Evolutionary conservation across 768 basidiomycete genomes (phyloP).

Genomic region (Exsudoporus frostii): DNA sequence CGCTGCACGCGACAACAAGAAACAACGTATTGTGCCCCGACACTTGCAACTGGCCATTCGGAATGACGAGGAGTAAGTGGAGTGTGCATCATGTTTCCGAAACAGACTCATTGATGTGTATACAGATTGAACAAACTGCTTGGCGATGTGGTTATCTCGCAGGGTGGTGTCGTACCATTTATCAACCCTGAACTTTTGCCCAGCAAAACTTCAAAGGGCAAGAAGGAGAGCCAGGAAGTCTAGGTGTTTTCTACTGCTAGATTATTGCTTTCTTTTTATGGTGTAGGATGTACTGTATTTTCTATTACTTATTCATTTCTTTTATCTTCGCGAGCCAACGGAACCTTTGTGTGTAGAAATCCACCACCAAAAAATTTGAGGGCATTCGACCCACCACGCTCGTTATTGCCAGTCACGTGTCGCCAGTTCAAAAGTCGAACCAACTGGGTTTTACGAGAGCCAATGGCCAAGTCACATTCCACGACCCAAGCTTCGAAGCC

Average conservation of each 20-base stretch:
- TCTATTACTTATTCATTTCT: constrained; percentile 30
- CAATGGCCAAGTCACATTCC: constrained; percentile 19
- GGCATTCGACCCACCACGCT: too few relatives aligned
- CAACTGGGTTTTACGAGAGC: neutral
- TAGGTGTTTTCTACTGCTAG: constrained; percentile 20
- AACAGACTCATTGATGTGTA: neutral
- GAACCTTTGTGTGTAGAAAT: neutral
- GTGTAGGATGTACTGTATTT: constrained; percentile 33
- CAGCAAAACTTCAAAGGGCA: constrained; percentile 50
- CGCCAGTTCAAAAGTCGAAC: neutral
- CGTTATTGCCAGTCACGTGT: neutral
- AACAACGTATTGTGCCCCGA: constrained; percentile 62
- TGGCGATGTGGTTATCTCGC: constrained; percentile 54
- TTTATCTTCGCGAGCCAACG: neutral
- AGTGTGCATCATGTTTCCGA: neutral
- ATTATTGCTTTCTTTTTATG: constrained; percentile 15
- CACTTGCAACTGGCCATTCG: constrained; percentile 66
- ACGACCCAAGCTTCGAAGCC: neutral
- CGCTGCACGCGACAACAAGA: constrained; percentile 54
- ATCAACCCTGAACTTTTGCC: constrained; percentile 53
- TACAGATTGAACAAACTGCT: constrained; percentile 38
- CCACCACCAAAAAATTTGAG: too few relatives aligned
- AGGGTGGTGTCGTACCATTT: constrained; percentile 56
- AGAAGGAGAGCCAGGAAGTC: constrained; percentile 50
- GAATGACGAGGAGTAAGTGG: constrained; percentile 50